Conservation (phyloP, 805 yeast genomes). For the Kodamaea neixiangensis region DNA sequence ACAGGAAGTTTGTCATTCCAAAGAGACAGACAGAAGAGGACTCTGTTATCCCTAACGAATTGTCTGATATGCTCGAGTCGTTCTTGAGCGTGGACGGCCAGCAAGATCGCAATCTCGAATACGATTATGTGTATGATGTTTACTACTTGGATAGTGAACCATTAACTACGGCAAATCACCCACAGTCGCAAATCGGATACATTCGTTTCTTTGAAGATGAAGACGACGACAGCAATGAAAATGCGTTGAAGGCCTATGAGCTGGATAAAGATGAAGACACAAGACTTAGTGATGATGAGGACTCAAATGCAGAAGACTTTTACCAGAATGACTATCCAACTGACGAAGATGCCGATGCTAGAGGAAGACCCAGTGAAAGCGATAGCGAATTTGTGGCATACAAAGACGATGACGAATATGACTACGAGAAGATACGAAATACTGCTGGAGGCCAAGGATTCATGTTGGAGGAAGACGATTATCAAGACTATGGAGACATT, state of each 20-base stretch:
- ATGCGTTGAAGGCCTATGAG: slow-evolving; percentile 19
- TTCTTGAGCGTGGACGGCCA: slow-evolving; percentile 46
- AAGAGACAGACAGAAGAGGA: slow-evolving; percentile 34
- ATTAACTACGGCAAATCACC: slow-evolving; percentile 49
- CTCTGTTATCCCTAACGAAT: slow-evolving; percentile 52
- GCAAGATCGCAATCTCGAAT: slow-evolving; percentile 17
- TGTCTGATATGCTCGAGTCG: slow-evolving; percentile 73
- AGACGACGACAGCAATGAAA: slow-evolving; percentile 44
- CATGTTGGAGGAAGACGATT: slow-evolving; percentile 10
- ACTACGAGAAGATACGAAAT: slow-evolving; percentile 16
- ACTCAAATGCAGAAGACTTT: slow-evolving; percentile 88
- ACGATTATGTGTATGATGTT: slow-evolving; percentile 88
- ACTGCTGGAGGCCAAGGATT: slow-evolving; percentile 8
- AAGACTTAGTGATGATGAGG: slow-evolving; percentile 65
- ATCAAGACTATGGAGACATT: slow-evolving; percentile 11
- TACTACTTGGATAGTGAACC: slow-evolving; percentile 46
- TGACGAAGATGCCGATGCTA: slow-evolving; percentile 67
- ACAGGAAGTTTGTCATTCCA: slow-evolving; percentile 33
- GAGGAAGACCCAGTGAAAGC: slow-evolving; percentile 17
- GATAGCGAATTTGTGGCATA: slow-evolving; percentile 16
- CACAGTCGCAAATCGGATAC: slow-evolving; percentile 52
- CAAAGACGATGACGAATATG: slow-evolving; percentile 19
- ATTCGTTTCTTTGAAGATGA: slow-evolving; percentile 58
- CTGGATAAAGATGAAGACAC: slow-evolving; percentile 13
- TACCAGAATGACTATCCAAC: slow-evolving; percentile 94